These are phyloP conservation scores for Fusarium newnesense DNA, from an alignment of 2,329 filamentous ascomycete species.

Conservation along the genomic window DNA sequence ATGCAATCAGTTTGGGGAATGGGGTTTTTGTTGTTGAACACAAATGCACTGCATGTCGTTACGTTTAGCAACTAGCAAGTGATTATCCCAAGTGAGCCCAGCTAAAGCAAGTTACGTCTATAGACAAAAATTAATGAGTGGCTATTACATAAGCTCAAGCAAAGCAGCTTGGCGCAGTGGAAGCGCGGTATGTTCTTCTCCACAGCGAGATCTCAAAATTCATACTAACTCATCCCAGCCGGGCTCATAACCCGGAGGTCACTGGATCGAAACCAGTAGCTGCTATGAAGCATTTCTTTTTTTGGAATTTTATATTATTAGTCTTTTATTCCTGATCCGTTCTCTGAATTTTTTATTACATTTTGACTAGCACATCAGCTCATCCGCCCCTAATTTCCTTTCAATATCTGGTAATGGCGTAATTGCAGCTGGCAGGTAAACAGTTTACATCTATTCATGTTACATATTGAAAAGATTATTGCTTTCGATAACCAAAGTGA, in stretches of 20 bases:
- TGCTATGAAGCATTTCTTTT: conserved; percentile 19
- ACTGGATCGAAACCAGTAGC: conserved; percentile 34
- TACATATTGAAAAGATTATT: fast-evolving
- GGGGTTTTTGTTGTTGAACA: fast-evolving
- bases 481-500: fast-evolving
- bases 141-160: conserved; percentile 22
- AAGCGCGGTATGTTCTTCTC: conserved; percentile 32
- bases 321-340: fast-evolving
- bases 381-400: fast-evolving
- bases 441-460: neutral
- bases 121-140: fast-evolving
- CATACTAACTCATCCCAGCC: conserved; percentile 22
- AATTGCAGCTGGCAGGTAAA: neutral
- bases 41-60: fast-evolving
- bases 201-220: neutral
- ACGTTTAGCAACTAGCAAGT: neutral
- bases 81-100: fast-evolving
- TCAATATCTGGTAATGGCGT: fast-evolving
- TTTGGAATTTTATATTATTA: neutral
- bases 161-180: conserved; percentile 40
- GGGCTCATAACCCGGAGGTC: conserved; percentile 41
- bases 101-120: fast-evolving
- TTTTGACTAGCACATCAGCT: neutral
- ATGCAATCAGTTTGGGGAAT: fast-evolving
- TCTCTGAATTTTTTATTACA: neutral